Percentiles rank a stretch among this genome's conserved stretches.
phyloP scores from a whole-genome alignment of 768 basidiomycete genomes.

The Termitomyces sp. region DNA sequence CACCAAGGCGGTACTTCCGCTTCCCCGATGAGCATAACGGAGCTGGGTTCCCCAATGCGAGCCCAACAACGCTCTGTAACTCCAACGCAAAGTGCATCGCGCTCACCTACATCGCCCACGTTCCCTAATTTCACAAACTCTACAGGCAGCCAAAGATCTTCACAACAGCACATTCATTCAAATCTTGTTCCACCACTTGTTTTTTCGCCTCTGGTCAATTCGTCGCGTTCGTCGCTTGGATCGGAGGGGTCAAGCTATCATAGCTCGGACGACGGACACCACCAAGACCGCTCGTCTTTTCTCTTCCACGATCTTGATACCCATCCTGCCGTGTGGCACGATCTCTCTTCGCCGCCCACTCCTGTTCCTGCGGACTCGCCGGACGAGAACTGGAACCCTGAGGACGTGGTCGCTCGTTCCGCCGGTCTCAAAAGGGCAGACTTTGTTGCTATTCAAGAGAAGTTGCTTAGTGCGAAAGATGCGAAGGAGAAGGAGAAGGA shows the following conservation, averaged over 20 bases:
- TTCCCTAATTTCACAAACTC: slow-evolving; percentile 38
- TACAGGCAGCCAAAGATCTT: slow-evolving; percentile 39
- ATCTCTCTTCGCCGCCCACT: slow-evolving; percentile 42
- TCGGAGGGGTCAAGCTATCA: slow-evolving; percentile 85
- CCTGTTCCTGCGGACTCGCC: slow-evolving; percentile 44
- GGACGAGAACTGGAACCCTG: slow-evolving; percentile 53
- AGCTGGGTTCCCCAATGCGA: slow-evolving; percentile 41
- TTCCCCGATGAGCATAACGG: slow-evolving; percentile 45
- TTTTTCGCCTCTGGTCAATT: slow-evolving; percentile 67
- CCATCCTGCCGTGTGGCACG: slow-evolving; percentile 58
- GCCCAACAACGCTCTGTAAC: slow-evolving; percentile 50
- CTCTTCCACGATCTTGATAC: slow-evolving; percentile 49
- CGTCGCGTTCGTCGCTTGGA: slow-evolving; percentile 74
- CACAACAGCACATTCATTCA: slow-evolving; percentile 45
- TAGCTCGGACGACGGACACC: slow-evolving; percentile 59
- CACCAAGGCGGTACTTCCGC: slow-evolving; percentile 34
- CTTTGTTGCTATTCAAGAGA: slow-evolving; percentile 69
- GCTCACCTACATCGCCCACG: slow-evolving; percentile 49
- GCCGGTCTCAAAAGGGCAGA: slow-evolving; percentile 68
- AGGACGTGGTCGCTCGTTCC: slow-evolving; percentile 59
- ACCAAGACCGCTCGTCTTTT: slow-evolving; percentile 44
- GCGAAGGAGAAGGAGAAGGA: slow-evolving; percentile 45
- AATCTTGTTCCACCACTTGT: slow-evolving; percentile 53
- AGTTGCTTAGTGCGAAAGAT: slow-evolving; percentile 58
- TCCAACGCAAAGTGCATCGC: slow-evolving; percentile 53